Base-by-base conservation (phyloP, 805 yeast species). In the Ogataea naganishii region DNA sequence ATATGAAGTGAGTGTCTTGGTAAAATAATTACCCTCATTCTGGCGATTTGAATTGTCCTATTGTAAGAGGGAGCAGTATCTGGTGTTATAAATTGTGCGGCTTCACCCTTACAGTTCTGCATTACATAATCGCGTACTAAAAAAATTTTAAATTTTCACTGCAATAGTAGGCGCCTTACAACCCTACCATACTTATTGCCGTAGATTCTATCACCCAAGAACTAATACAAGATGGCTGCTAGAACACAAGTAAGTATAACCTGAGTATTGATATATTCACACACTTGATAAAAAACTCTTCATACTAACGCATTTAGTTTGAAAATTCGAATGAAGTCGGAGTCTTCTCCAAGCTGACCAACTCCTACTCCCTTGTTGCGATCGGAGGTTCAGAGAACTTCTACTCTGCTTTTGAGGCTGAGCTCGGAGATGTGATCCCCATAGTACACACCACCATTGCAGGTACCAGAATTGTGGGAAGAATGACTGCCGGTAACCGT, bases 401-500 rank as follows among this genome's bases (percentile, higher is more conserved):
- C 45, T 82, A 80, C 58, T 86, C 96, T 34, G 95, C 96, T 18
- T 89, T 92, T 54, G 98, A 92, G 67, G 95, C 96, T 31, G 96
- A 92, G 60, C 67, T 94, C 40, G 96, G 96, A 38, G 97, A 88
- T 60, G 86, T 85, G 31, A 76, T 92, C 39, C 99, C 99, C 31
- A 84, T 92, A 49, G 92, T 84, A 40, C 96, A 92, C 55, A 85
- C 97, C 32, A 92, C 98, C 36, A 92, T 92, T 47, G 96, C 96
- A 19, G 98, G 98, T 46, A 88, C 95, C 49, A 80, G 98, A 63
- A 92, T 92, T 42, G 80, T 92, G 37, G 99, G 99, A 50, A 75
- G 98, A 60, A 81, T 92, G 94, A 82, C 96, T 24, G 96, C 96
- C 26, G 98, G 95, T 49, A 92, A 92, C 72, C 80, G 98, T 67